phyloP scores from a whole-genome alignment of 2,329 filamentous ascomycete genomes.

The Aspergillus proliferans region DNA sequence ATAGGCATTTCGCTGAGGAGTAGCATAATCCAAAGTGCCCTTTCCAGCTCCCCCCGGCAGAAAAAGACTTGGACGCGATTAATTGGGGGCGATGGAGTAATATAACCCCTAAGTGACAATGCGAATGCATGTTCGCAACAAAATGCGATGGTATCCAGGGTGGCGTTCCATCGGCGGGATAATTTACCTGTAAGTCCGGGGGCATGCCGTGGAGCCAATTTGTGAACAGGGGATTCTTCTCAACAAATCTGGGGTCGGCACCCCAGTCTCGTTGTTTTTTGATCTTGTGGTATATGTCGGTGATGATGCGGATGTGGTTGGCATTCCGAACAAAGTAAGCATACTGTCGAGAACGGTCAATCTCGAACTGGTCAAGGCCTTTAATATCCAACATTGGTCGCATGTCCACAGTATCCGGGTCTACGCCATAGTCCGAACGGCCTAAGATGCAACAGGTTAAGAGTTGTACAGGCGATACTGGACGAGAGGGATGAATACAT shows the following conservation, averaged over 20 bases:
- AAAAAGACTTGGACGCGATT: conserved; percentile 66
- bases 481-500: conserved; percentile 13
- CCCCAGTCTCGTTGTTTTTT: conserved; percentile 80
- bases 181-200: conserved; percentile 67
- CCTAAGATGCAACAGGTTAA: conserved; percentile 43
- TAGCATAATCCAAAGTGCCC: conserved; percentile 83
- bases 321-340: conserved; percentile 72
- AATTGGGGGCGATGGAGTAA: conserved; percentile 84
- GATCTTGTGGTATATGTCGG: conserved; percentile 65
- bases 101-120: conserved; percentile 79
- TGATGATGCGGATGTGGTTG: conserved; percentile 71
- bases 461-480: not conserved
- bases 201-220: conserved; percentile 73
- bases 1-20: conserved; percentile 74
- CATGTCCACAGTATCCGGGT: conserved; percentile 70
- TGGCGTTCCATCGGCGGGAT: conserved; percentile 69
- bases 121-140: conserved; percentile 80
- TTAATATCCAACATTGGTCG: conserved; percentile 57
- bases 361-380: conserved; percentile 68
- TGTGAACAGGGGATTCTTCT: conserved; percentile 69
- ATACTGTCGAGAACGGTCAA: conserved; percentile 74
- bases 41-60: conserved; percentile 71
- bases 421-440: conserved; percentile 70
- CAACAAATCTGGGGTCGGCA: conserved; percentile 73
- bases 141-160: conserved; percentile 85